Base-by-base conservation (phyloP, 306 rosid species). In the Alnus rubra region DNA sequence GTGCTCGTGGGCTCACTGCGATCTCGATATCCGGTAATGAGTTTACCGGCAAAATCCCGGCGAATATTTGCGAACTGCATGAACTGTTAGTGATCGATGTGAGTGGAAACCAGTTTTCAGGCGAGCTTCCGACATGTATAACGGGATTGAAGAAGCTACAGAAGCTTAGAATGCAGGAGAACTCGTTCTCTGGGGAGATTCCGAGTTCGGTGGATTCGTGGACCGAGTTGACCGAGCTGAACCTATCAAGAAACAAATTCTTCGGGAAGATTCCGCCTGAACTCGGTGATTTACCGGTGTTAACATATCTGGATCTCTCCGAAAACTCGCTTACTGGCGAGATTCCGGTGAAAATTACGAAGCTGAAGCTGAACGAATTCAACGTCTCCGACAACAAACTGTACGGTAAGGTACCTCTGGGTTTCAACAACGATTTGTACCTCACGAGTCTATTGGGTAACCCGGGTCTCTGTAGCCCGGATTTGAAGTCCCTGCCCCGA, bases 281-380 rank as follows among this genome's bases (percentile, higher is more conserved):
- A 30, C 87, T 95, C 0, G 97, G 97, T 0, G 8, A 67, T 2
- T 84, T 93, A 35, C 93, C 88, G 1, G 83, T 80, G 12, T 81
- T 95, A 42, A 87, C 71, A 6, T 89, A 82, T 77, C 92, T 95
- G 47, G 98, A 95, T 56, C 94, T 93, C 49, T 87, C 98, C 13
- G 74, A 9, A 4, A 95, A 95, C 64, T 75, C 11, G 30, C 77
- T 93, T 28, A 84, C 89, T 1, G 97, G 99, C 1, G 74, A 82
- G 76, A 93, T 96, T 75, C 98, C 96, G 19, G 74, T 53, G 52
- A 87, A 84, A 69, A 74, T 93, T 60, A 84, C 90, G 9, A 96
- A 86, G 45, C 89, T 95, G 2, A 89, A 63, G 74, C 86, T 90
- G 6, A 86, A 87, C 72, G 70, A 77, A 55, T 91, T 96, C 92